Evolutionary conservation across 148 eudicot species (phyloP).

Genomic region (Pouteria glomerata): DNA sequence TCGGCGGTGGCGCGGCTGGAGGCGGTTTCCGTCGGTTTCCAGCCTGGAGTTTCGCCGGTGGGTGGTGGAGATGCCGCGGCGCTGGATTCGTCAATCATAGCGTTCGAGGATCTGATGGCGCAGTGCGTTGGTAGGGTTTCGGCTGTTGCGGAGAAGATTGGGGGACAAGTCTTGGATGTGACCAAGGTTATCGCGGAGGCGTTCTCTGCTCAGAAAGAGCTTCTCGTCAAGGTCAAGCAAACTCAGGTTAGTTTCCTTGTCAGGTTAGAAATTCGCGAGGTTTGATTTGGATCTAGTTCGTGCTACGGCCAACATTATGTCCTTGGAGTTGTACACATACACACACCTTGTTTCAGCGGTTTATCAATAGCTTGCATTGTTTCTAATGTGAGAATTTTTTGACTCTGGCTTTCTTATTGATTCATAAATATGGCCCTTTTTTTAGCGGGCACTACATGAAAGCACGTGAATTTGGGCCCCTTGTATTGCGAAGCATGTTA

Average conservation of each 20-base stretch:
- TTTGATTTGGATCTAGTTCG: background rate
- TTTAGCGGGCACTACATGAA: background rate
- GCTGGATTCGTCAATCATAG: conserved; percentile 67
- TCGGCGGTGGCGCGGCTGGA: conserved; percentile 75
- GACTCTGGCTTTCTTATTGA: background rate
- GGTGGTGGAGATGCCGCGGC: conserved; percentile 35
- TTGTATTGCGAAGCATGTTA: background rate
- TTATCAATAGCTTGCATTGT: too few relatives aligned
- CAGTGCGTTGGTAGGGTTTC: conserved; percentile 48
- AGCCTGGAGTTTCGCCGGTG: conserved; percentile 19
- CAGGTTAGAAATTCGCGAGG: background rate
- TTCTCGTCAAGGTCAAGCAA: conserved; percentile 62
- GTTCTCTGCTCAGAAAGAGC: conserved; percentile 57
- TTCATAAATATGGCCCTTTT: background rate
- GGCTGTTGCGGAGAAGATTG: conserved; percentile 73
- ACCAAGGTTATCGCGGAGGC: conserved; percentile 54
- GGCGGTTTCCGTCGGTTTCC: conserved; percentile 36
- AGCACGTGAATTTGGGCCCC: background rate
- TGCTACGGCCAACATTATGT: background rate
- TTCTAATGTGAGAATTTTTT: background rate
- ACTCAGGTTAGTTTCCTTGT: conserved; percentile 46
- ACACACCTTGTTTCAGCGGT: too few relatives aligned
- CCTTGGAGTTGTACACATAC: background rate
- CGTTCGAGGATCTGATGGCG: conserved; percentile 67
- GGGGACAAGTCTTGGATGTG: conserved; percentile 69